phyloP scores from a whole-genome alignment of 1,284 basidiomycete species.

The Malassezia cuniculi region DNA sequence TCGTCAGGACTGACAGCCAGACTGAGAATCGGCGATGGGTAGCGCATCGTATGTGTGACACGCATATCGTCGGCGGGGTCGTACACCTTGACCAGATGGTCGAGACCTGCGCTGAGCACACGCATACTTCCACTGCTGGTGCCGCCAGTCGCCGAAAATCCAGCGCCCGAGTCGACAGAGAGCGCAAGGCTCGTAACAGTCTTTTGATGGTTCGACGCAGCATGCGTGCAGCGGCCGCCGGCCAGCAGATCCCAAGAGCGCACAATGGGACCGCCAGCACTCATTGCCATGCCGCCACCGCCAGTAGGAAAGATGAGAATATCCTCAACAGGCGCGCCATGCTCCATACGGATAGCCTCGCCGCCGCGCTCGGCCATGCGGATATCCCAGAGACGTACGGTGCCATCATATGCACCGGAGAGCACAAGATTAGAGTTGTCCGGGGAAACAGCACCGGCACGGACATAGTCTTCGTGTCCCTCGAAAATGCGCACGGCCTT shows the following conservation, averaged over 20 bases:
- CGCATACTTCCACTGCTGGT: conserved; percentile 52
- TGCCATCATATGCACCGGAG: conserved; percentile 88
- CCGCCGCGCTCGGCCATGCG: conserved; percentile 47
- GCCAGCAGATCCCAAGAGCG: conserved; percentile 91
- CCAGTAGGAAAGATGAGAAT: conserved; percentile 76
- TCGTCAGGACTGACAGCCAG: conserved; percentile 93
- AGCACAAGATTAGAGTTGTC: conserved; percentile 72
- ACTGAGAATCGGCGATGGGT: conserved; percentile 80
- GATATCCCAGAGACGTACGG: conserved; percentile 75
- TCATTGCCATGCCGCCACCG: conserved; percentile 64
- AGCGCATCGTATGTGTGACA: conserved; percentile 96
- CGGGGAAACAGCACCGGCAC: conserved; percentile 71
- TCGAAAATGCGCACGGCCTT: conserved; percentile 63
- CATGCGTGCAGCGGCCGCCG: conserved; percentile 55
- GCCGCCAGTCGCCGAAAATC: conserved; percentile 15
- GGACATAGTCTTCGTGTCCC: conserved; percentile 86
- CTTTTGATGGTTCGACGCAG: conserved; percentile 75
- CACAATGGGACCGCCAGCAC: conserved; percentile 80
- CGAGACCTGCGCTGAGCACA: conserved; percentile 76
- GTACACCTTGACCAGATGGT: conserved; percentile 98
- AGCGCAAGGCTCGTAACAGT: conserved; percentile 67
- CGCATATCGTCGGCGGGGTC: conserved; percentile 60
- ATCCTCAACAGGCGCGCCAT: conserved; percentile 67
- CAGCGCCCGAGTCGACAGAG: conserved; percentile 30
- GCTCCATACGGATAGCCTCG: conserved; percentile 39